These are phyloP conservation scores for Scheffersomyces amazonensis DNA, from an alignment of 805 yeast species.

Conservation along the genomic window DNA sequence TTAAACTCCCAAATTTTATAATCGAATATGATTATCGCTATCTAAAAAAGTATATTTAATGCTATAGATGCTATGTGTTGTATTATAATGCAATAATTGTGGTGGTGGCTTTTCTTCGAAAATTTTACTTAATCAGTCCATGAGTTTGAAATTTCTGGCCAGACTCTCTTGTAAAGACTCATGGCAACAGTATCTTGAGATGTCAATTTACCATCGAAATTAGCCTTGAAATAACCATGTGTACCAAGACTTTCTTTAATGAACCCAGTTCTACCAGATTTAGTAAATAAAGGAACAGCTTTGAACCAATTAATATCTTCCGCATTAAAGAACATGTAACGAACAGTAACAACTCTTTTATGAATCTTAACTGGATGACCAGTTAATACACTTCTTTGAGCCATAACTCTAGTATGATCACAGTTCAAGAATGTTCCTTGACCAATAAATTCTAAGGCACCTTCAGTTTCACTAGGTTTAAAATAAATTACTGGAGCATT, in stretches of 20 bases:
- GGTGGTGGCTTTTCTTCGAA: no score
- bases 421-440: constrained; percentile 87
- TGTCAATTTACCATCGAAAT: constrained; percentile 84
- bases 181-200: constrained; percentile 93
- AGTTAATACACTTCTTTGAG: constrained; percentile 84
- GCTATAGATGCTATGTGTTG: no score
- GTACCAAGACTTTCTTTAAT: constrained; percentile 96
- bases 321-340: constrained; percentile 95
- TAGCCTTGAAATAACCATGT: constrained; percentile 96
- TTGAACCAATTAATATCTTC: constrained; percentile 88
- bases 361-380: constrained; percentile 96
- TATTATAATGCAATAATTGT: no score
- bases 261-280: constrained; percentile 89
- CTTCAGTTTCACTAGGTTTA: constrained; percentile 53
- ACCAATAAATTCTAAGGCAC: constrained; percentile 69
- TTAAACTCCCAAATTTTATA: no score
- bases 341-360: constrained; percentile 83
- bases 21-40: no score
- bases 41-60: no score
- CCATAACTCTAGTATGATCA: constrained; percentile 80
- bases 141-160: constrained; percentile 62
- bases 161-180: constrained; percentile 89
- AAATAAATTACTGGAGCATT: constrained; percentile 83
- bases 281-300: constrained; percentile 89
- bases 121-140: constrained; percentile 24